Evolutionary conservation across 1,284 basidiomycete genomes (phyloP).

Genomic region (Cutaneotrichosporon cutaneum): DNA sequence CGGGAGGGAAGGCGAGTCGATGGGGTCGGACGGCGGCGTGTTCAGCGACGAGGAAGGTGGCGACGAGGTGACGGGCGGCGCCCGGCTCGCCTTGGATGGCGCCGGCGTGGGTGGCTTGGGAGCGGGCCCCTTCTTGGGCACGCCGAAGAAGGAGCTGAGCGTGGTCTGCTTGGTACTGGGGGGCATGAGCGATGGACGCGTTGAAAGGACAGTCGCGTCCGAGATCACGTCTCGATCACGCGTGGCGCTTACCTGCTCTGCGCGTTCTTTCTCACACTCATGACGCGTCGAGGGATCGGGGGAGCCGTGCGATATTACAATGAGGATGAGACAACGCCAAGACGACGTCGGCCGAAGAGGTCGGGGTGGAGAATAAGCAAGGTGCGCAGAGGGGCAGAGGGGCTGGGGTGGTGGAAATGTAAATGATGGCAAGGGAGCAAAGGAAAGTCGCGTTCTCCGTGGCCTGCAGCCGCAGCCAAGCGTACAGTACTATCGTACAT

Average conservation of each 20-base stretch:
- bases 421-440: neutral
- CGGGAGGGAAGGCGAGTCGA: slow-evolving; percentile 30
- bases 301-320: neutral
- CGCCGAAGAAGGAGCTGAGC: slow-evolving; percentile 53
- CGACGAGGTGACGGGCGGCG: slow-evolving; percentile 17
- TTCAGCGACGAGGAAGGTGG: slow-evolving; percentile 27
- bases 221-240: neutral
- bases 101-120: slow-evolving; percentile 11
- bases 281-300: neutral
- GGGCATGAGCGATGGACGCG: slow-evolving; percentile 12
- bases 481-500: no score
- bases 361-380: neutral
- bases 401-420: neutral
- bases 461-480: no score
- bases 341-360: slow-evolving; percentile 2
- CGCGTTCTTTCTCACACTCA: neutral
- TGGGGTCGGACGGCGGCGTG: slow-evolving; percentile 35
- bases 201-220: neutral
- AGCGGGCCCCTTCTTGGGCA: slow-evolving; percentile 36
- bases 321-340: neutral
- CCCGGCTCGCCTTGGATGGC: slow-evolving; percentile 11
- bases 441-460: neutral
- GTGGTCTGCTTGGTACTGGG: slow-evolving; percentile 49
- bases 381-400: neutral
- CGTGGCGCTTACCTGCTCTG: neutral